A percentile compares a stretch with the other conserved stretches of the same genome.
Evolutionary conservation across 371 early-diverging fungal species (phyloP).

Genomic region (Mucor sp.): DNA sequence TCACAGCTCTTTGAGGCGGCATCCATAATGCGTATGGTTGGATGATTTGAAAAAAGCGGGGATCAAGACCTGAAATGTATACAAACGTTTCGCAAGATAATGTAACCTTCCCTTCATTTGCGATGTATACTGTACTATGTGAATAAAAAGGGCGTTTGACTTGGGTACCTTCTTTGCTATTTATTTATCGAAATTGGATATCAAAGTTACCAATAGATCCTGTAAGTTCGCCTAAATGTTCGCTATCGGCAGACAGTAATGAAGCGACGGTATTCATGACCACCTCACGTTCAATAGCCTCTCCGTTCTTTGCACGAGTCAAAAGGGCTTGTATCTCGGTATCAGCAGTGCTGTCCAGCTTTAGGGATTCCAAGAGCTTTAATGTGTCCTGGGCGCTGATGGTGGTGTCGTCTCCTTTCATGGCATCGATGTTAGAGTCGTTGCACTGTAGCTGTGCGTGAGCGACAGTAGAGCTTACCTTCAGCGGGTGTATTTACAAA

Average conservation of each 20-base stretch:
- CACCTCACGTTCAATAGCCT: conserved; percentile 24
- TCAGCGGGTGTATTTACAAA: conserved; percentile 8
- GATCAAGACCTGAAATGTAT: not conserved
- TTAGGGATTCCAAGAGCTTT: conserved; percentile 17
- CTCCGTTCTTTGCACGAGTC: conserved; percentile 21
- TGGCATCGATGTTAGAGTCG: not conserved
- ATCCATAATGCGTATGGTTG: too few relatives aligned
- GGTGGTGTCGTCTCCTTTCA: conserved; percentile 1
- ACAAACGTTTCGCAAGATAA: not conserved
- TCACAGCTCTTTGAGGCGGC: too few relatives aligned
- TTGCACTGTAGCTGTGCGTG: not conserved
- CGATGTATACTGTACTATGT: not conserved
- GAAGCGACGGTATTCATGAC: conserved; percentile 12
- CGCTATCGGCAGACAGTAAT: conserved; percentile 11
- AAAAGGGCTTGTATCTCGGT: conserved; percentile 11
- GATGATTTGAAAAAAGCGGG: not conserved
- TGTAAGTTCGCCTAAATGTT: conserved; percentile 20
- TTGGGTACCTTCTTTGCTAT: not conserved
- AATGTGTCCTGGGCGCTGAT: conserved; percentile 21
- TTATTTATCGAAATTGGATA: conserved; percentile 16
- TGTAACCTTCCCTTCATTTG: not conserved
- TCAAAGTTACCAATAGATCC: conserved; percentile 24
- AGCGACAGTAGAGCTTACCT: not conserved
- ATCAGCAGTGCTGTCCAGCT: conserved; percentile 10
- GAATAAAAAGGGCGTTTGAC: not conserved